These are phyloP conservation scores for Coemansia sp. DNA, from an alignment of 192 early-diverging fungal species.

Conservation along the genomic window DNA sequence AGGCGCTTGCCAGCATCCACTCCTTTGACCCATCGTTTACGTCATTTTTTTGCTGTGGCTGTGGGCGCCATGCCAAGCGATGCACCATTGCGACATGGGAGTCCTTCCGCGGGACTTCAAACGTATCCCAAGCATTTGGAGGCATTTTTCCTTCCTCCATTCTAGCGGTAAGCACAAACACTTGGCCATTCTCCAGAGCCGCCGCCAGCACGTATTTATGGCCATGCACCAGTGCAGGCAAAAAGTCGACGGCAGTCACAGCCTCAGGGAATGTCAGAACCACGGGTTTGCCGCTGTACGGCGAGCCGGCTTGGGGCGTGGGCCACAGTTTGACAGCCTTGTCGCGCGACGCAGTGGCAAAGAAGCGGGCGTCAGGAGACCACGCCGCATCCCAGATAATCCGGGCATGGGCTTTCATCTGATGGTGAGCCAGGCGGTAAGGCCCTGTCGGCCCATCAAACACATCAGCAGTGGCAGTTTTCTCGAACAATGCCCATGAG, in stretches of 20 bases:
- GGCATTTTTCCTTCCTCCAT: slow-evolving; percentile 8
- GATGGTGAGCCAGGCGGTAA: slow-evolving; percentile 60
- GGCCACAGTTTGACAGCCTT: slow-evolving; percentile 86
- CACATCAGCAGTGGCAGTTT: slow-evolving; percentile 42
- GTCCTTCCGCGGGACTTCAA: slow-evolving; percentile 57
- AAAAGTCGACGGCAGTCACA: slow-evolving; percentile 86
- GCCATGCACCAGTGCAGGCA: slow-evolving; percentile 25
- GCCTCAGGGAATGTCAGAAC: slow-evolving; percentile 74
- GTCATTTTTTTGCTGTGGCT: background rate
- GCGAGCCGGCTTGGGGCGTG: slow-evolving; percentile 7
- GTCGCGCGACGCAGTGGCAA: slow-evolving; percentile 93
- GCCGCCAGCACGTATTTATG: slow-evolving; percentile 70
- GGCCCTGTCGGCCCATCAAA: slow-evolving; percentile 27
- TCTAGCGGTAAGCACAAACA: slow-evolving; percentile 60
- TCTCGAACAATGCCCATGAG: slow-evolving; percentile 79
- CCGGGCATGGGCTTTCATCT: slow-evolving; percentile 82
- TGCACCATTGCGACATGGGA: slow-evolving; percentile 62
- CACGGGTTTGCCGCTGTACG: slow-evolving; percentile 44
- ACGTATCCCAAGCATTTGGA: slow-evolving; percentile 43
- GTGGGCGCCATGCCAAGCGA: slow-evolving; percentile 68
- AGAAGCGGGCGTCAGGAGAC: slow-evolving; percentile 73
- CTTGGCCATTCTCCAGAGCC: slow-evolving; percentile 80
- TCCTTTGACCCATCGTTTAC: background rate
- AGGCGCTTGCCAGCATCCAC: slow-evolving; percentile 68
- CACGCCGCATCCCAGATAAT: slow-evolving; percentile 93